These are phyloP conservation scores for Xylaria venustula DNA, from an alignment of 495 filamentous ascomycete species.

Conservation along the genomic window DNA sequence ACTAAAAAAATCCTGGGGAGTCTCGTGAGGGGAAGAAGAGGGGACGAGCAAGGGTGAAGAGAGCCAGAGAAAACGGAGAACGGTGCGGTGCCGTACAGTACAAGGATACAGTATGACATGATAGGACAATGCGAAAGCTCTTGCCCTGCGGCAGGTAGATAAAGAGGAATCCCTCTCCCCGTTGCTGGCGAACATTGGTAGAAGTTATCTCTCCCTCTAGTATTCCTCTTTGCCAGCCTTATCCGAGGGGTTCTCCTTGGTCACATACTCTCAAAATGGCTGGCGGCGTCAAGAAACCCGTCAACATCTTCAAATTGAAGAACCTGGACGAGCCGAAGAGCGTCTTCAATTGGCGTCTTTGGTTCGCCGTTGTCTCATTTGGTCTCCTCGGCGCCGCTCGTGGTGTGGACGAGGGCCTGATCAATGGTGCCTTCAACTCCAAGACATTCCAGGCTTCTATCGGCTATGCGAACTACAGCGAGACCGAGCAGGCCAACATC, in stretches of 20 bases:
- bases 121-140: not conserved
- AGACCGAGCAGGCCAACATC: conserved; percentile 57
- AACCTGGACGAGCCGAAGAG: conserved; percentile 54
- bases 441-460: conserved; percentile 61
- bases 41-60: not conserved
- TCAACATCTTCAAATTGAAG: conserved; percentile 64
- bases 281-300: conserved; percentile 61
- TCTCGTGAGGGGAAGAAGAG: conserved; percentile 10
- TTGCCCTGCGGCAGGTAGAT: not conserved
- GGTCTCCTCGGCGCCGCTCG: conserved; percentile 69
- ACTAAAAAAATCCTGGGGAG: not conserved
- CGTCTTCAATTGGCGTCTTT: conserved; percentile 63
- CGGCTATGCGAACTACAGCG: conserved; percentile 51
- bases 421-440: conserved; percentile 64
- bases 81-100: not conserved
- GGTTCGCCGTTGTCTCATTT: conserved; percentile 65
- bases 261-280: conserved; percentile 44
- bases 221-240: not conserved
- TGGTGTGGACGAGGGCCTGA: conserved; percentile 73
- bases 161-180: not conserved
- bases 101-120: not conserved
- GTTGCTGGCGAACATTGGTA: not conserved
- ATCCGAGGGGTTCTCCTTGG: not conserved
- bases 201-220: not conserved
- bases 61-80: not conserved